Percentiles rank a stretch among this genome's conserved stretches.
These are phyloP conservation scores for Tolypocladium nubicola DNA, from an alignment of 2,329 filamentous ascomycete species.

Conservation along the genomic window DNA sequence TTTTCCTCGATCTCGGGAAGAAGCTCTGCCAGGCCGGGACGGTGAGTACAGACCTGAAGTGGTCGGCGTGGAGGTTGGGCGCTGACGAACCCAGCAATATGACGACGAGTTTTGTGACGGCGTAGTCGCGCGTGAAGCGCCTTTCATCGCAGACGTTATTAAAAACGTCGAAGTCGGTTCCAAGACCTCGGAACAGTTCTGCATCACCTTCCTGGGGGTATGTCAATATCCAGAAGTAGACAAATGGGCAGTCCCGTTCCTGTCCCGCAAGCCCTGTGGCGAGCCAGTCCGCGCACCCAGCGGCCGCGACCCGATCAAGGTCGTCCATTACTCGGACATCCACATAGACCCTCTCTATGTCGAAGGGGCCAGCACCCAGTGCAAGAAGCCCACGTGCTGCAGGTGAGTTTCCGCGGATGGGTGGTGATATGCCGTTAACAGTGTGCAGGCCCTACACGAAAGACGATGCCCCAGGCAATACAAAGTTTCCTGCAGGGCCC, in stretches of 20 bases:
- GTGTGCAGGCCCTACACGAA: conserved; percentile 29
- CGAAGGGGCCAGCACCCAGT: conserved; percentile 40
- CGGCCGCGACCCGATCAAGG: conserved; percentile 34
- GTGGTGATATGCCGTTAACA: not conserved
- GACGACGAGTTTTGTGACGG: conserved; percentile 46
- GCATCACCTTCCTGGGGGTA: conserved; percentile 39
- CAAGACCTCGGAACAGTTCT: conserved; percentile 39
- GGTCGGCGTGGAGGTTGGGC: not conserved
- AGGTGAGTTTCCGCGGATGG: conserved; percentile 19
- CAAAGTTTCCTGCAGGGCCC: conserved; percentile 35
- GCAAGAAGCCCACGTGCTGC: conserved; percentile 50
- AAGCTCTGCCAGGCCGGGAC: conserved; percentile 20
- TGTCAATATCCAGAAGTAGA: conserved; percentile 32
- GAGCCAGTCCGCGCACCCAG: conserved; percentile 26
- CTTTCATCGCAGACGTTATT: conserved; percentile 38
- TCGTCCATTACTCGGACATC: conserved; percentile 51
- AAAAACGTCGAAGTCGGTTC: conserved; percentile 36
- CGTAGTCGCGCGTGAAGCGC: conserved; percentile 38
- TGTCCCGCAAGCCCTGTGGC: conserved; percentile 26
- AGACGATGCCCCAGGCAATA: conserved; percentile 35
- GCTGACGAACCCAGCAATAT: not conserved
- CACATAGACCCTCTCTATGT: conserved; percentile 47
- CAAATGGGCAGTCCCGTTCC: conserved; percentile 30
- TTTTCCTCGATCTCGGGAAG: conserved; percentile 24
- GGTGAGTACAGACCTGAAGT: conserved; percentile 17